phyloP scores from a whole-genome alignment of 2,329 filamentous ascomycete genomes.

The Aspergillus sp. region DNA sequence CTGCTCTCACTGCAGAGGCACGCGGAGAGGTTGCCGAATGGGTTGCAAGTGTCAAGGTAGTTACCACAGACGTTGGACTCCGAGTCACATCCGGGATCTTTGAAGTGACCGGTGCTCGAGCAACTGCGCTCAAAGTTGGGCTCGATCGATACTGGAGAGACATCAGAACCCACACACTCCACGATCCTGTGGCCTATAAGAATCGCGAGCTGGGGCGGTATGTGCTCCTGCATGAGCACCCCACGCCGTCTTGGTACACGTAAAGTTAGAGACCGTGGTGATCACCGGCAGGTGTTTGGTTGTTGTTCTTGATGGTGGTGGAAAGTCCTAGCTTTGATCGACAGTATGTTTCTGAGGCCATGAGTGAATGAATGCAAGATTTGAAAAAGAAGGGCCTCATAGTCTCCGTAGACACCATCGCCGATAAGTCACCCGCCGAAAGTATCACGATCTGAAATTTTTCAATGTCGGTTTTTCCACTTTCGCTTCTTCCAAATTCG shows the following conservation, averaged over 20 bases:
- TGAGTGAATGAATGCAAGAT: too few species aligned
- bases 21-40: constrained; percentile 62
- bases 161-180: constrained; percentile 62
- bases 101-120: constrained; percentile 60
- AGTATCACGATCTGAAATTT: too few species aligned
- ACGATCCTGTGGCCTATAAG: constrained; percentile 68
- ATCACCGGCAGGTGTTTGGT: background rate
- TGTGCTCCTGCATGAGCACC: constrained; percentile 55
- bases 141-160: constrained; percentile 67
- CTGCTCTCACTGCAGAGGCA: constrained; percentile 47
- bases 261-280: constrained; percentile 21
- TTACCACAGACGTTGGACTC: constrained; percentile 59
- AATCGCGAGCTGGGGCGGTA: constrained; percentile 61
- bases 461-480: too few species aligned
- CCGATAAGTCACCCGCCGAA: too few species aligned
- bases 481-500: too few species aligned
- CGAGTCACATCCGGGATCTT: constrained; percentile 61
- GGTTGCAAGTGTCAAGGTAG: constrained; percentile 62
- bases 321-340: too few species aligned
- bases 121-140: constrained; percentile 57
- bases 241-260: constrained; percentile 62
- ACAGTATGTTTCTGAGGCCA: too few species aligned
- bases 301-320: too few species aligned
- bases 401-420: too few species aligned
- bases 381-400: too few species aligned